phyloP scores from a whole-genome alignment of 345 rosid species.

The Corchorus capsularis region DNA sequence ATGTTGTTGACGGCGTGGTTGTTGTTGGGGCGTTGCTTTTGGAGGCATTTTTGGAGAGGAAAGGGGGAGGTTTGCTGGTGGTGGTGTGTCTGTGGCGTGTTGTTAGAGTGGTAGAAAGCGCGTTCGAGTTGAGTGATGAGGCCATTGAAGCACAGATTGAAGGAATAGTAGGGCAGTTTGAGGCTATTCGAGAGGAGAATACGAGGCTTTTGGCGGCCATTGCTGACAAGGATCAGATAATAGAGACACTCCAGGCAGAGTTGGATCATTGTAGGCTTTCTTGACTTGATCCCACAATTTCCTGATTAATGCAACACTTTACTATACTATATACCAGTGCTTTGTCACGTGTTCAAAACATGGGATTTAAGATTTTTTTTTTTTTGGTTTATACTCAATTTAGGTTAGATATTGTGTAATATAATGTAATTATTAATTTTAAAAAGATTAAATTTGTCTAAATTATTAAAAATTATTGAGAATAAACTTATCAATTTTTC shows the following conservation, averaged over 20 bases:
- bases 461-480: no score
- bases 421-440: no score
- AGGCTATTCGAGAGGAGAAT: slow-evolving; percentile 49
- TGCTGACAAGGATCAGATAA: slow-evolving; percentile 44
- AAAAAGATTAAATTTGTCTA: no score
- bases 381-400: no score
- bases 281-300: not conserved
- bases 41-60: slow-evolving; percentile 49
- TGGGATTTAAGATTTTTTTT: no score
- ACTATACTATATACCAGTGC: no score
- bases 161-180: slow-evolving; percentile 49
- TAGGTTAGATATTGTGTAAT: no score
- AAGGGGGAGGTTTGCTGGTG: slow-evolving; percentile 67
- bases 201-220: slow-evolving; percentile 32
- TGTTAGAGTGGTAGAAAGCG: slow-evolving; percentile 66
- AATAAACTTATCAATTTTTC: no score
- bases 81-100: slow-evolving; percentile 76
- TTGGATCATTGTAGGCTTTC: slow-evolving; percentile 10
- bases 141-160: slow-evolving; percentile 67
- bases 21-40: slow-evolving; percentile 52
- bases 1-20: slow-evolving; percentile 54
- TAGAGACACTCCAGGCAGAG: slow-evolving; percentile 43
- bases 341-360: no score
- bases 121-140: slow-evolving; percentile 73
- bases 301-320: not conserved